Conservation (phyloP, 2,329 filamentous ascomycete species). For the Calonectria hongkongensis region DNA sequence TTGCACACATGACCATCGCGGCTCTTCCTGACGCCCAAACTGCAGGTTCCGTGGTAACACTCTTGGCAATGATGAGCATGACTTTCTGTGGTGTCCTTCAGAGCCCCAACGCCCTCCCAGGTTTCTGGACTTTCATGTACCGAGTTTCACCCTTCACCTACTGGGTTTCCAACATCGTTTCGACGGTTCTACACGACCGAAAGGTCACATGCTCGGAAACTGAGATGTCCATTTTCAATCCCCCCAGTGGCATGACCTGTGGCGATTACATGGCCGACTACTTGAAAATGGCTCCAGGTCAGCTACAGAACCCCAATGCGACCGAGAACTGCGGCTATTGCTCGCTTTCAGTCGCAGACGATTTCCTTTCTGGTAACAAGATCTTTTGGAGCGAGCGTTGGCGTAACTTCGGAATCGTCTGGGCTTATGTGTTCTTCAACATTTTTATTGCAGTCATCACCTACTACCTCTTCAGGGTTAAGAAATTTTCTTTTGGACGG, state of each 20-base stretch:
- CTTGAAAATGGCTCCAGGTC: constrained; percentile 61
- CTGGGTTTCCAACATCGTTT: constrained; percentile 76
- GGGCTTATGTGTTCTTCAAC: constrained; percentile 77
- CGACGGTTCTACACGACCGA: constrained; percentile 74
- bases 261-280: constrained; percentile 30
- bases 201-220: constrained; percentile 67
- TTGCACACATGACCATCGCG: constrained; percentile 80
- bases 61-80: constrained; percentile 69
- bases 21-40: constrained; percentile 79
- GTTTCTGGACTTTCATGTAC: constrained; percentile 44
- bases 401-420: constrained; percentile 80
- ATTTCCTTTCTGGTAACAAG: constrained; percentile 68
- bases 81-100: constrained; percentile 77
- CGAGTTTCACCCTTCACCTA: constrained; percentile 40
- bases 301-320: constrained; percentile 74
- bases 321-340: constrained; percentile 78
- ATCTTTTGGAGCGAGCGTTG: constrained; percentile 72
- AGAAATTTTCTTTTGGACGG: constrained; percentile 37
- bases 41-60: constrained; percentile 52
- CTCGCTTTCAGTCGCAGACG: constrained; percentile 72
- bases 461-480: constrained; percentile 67
- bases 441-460: constrained; percentile 71
- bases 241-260: constrained; percentile 62
- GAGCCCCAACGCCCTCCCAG: constrained; percentile 61
- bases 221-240: constrained; percentile 78